phyloP scores from a whole-genome alignment of 176 grass and related monocot species.

The Themeda triandra region DNA sequence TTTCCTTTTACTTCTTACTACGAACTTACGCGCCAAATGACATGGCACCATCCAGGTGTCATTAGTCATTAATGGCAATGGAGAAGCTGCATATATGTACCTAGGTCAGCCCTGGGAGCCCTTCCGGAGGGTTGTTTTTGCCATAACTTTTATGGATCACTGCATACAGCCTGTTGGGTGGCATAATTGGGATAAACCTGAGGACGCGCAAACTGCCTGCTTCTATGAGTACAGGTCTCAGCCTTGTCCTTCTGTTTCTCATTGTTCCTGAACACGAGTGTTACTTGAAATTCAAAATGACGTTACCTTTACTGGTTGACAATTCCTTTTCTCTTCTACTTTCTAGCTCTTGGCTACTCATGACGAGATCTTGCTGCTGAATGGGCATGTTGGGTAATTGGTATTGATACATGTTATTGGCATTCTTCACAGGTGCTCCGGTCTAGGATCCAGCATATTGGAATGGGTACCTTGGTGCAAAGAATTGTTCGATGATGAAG shows the following conservation, averaged over 20 bases:
- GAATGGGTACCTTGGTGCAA: constrained; percentile 43
- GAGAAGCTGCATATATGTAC: constrained; percentile 63
- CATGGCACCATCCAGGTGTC: constrained; percentile 39
- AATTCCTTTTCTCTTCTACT: background rate
- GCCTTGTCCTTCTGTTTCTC: background rate
- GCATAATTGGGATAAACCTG: constrained; percentile 87
- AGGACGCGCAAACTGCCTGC: constrained; percentile 81
- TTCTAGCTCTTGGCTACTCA: background rate
- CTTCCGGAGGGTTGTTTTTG: constrained; percentile 80
- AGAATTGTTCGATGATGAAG: constrained; percentile 56
- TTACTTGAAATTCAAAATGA: constrained; percentile 13
- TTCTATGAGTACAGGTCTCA: constrained; percentile 86
- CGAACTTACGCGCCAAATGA: background rate
- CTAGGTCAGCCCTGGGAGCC: constrained; percentile 82
- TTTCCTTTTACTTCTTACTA: background rate
- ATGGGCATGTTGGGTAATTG: background rate
- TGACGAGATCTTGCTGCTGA: background rate
- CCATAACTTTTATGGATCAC: constrained; percentile 80
- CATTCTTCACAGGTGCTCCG: constrained; percentile 35
- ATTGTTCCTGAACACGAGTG: background rate
- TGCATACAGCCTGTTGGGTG: constrained; percentile 73
- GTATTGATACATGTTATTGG: background rate
- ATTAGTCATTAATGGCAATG: constrained; percentile 81
- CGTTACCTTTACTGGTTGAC: background rate
- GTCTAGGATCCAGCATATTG: constrained; percentile 19